These are phyloP conservation scores for Magnaporthiopsis incrustans DNA, from an alignment of 2,329 filamentous ascomycete genomes.

Conservation along the genomic window DNA sequence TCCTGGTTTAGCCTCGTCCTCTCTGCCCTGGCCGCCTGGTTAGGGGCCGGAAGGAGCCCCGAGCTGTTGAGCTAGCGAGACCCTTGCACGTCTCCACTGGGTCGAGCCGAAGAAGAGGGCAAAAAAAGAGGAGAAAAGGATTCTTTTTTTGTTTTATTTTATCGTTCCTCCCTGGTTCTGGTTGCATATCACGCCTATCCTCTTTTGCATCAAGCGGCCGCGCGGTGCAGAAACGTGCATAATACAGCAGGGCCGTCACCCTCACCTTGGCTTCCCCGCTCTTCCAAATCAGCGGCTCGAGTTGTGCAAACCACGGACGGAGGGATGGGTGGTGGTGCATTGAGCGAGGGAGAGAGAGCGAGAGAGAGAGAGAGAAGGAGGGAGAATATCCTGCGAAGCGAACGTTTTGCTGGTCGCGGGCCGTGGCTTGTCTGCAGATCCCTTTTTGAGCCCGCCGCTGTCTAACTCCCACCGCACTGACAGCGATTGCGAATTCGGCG, in stretches of 20 bases:
- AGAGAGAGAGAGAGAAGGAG: no score
- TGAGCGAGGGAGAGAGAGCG: neutral
- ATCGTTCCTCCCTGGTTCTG: no score
- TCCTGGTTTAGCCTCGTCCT: neutral
- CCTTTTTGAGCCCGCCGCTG: no score
- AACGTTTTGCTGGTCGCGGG: no score
- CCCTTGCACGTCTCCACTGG: neutral
- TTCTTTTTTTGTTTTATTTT: no score
- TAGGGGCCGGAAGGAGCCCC: neutral
- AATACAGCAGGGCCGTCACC: neutral
- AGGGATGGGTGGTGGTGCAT: neutral
- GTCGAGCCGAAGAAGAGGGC: neutral
- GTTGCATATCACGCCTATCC: no score
- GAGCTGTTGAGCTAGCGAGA: neutral
- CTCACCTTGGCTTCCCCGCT: neutral
- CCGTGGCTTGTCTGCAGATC: no score
- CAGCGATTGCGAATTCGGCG: no score
- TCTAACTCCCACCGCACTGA: no score
- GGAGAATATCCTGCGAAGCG: no score
- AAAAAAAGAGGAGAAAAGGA: neutral
- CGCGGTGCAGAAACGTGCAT: neutral
- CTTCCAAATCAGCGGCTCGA: neutral
- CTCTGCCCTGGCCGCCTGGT: neutral
- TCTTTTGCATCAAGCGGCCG: neutral
- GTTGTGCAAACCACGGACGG: neutral